Base-by-base conservation (phyloP, 371 early-diverging fungal genomes). In the Mucor velutinosus region DNA sequence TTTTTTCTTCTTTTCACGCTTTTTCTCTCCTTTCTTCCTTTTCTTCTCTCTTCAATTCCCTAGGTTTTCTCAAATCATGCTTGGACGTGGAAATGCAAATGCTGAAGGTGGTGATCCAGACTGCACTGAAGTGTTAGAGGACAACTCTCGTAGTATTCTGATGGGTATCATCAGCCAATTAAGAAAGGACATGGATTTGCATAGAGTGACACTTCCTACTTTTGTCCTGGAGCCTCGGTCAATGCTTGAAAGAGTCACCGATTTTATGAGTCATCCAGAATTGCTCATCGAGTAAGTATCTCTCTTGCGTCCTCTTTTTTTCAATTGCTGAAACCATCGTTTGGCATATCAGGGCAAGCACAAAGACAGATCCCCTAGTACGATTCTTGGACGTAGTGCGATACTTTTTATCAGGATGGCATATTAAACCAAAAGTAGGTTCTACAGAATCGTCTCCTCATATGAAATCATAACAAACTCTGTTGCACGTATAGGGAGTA, bases 211-310 rank as follows among this genome's bases (percentile, higher is more conserved):
- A 25, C 87, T 97, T 30, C 98, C 98, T 17, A 95, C 96, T 7
- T 97, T 97, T 87, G 94, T 97, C 4, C 85, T 97, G 27, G 98
- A 97, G 73, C 93, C 98, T 12, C 83, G 98, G n/a, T 92, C 93
- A 72, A 95, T 97, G 89, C 86, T 94, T 53, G 98, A 97, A 75
- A 86, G 94, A 43, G 91, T 97, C 25, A 94, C 97, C 25, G 98
- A 97, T 81, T 97, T 96, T 77, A 89, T 97, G 88, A 87, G 90
- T 58, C 96, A 97, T 74, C 95, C 97, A 5, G 93, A 95, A 30
- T 74, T 94, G 66, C 76, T 97, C 37, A 76, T 93, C 71, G 80
- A 83, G 97, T 95, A 89, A 76, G 30, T 17, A 33, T 23, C 49
- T 33, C 49, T 51, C 25, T 32, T 61, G 23, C 27, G 35, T 45